Conservation (phyloP, 2,329 filamentous ascomycete species). For the Alternaria sp. region DNA sequence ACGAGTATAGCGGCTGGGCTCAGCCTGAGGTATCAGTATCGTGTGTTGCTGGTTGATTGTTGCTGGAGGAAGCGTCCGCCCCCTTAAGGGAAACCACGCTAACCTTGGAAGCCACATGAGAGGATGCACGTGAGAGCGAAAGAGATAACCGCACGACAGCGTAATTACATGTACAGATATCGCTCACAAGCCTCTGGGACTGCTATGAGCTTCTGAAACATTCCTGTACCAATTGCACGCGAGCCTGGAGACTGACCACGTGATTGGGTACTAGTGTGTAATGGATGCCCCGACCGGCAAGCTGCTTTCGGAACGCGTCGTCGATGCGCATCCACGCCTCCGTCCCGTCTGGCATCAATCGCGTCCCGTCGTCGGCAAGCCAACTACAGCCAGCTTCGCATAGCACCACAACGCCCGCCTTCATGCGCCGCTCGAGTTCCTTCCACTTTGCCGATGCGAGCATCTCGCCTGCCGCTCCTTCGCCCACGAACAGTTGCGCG, state of each 20-base stretch:
- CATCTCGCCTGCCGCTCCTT: conserved; percentile 29
- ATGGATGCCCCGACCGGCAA: conserved; percentile 24
- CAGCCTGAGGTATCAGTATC: not conserved
- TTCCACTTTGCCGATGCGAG: conserved; percentile 34
- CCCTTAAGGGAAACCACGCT: conserved; percentile 4
- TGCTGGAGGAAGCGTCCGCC: not conserved
- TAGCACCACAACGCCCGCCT: conserved; percentile 43
- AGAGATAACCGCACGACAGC: not conserved
- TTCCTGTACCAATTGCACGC: not conserved
- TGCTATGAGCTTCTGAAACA: not conserved
- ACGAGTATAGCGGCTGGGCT: not conserved
- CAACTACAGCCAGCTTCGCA: conserved; percentile 49
- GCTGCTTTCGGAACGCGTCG: conserved; percentile 23
- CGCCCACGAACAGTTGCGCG: conserved; percentile 39
- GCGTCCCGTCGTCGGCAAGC: conserved; percentile 49
- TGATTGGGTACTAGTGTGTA: conserved; percentile 18
- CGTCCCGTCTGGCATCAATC: conserved; percentile 39
- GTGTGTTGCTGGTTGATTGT: not conserved
- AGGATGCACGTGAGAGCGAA: not conserved
- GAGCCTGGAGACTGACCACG: not conserved
- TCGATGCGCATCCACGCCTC: conserved; percentile 38
- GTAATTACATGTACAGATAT: not conserved
- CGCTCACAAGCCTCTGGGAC: not conserved
- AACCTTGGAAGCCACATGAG: not conserved
- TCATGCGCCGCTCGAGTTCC: conserved; percentile 44